Evolutionary conservation across 139 green algal genomes (phyloP), one percentile per base, ranked within the genome.

Genomic region (Tetratostichococcus sp.): DNA sequence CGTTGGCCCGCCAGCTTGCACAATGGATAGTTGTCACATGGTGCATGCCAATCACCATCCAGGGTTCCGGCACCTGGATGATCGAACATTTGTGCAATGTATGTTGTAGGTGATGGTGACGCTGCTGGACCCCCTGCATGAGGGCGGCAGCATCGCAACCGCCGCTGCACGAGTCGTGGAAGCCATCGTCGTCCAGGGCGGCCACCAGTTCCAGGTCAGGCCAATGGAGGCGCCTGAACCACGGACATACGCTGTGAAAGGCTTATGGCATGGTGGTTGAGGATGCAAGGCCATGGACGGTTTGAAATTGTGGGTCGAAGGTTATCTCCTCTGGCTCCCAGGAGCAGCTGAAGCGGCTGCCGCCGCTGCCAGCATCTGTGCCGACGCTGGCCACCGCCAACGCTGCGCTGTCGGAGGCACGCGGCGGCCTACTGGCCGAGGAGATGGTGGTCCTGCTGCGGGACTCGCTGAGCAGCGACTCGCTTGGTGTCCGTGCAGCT

Each of bases 111-210:
- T 91, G 17, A 84, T 90, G 3, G 91, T 95, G 26, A 84, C 89
- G 16, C 69, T 95, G 75, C 72, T 94, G 81, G 85, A 89, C 22
- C 69, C 84, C 16, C 83, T 94, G n/a, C 85, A 91, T 65, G 87
- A 90, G 57, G 72, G 68, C 1, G 80, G 78, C 8, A 1, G 35
- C 0, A 72, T 84, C 43, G 57, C 72, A 22, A 62, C 43, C 57
- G 78, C 73, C 31, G 81, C 78, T 71, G 75, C 74, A 4, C 65
- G 30, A 14, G 87, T 86, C 33, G 1, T 92, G 65, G 74, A 85
- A 26, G 76, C 80, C 67, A 67, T 88, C 25, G 78, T 90, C 1
- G 39, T 87, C 35, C 34, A 79, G 65, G 25, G 28, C 3, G 33
- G 62, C 65, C 21, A 33, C 34, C 42, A 72, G 2, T 62, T 62